Percentiles rank a stretch among this genome's conserved stretches.
phyloP scores from a whole-genome alignment of 495 filamentous ascomycete genomes.

The Penicillium goetzii region DNA sequence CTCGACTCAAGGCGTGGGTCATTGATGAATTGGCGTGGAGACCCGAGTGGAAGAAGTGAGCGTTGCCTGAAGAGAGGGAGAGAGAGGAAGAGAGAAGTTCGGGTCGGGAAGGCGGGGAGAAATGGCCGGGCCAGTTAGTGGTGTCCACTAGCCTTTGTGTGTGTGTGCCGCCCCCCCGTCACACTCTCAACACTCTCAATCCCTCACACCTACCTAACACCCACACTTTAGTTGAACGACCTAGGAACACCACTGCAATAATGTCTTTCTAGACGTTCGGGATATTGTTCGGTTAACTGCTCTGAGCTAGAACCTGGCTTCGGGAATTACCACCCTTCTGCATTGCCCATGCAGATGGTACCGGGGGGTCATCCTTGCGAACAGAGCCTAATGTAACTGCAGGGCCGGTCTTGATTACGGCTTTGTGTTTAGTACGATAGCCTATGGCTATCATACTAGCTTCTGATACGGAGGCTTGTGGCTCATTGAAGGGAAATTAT shows the following conservation, averaged over 20 bases:
- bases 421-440: constrained; percentile 21
- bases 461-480: background rate
- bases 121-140: constrained; percentile 16
- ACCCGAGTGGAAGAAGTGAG: constrained; percentile 14
- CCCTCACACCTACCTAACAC: background rate
- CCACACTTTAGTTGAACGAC: background rate
- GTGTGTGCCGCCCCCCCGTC: constrained; percentile 3
- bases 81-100: constrained; percentile 27
- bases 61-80: constrained; percentile 26
- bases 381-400: constrained; percentile 31
- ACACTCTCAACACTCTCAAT: constrained; percentile 4
- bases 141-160: constrained; percentile 30
- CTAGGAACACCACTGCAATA: background rate
- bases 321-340: background rate
- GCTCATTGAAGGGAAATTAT: background rate
- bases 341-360: constrained; percentile 15
- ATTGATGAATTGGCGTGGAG: constrained; percentile 29
- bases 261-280: background rate
- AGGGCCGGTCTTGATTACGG: constrained; percentile 22
- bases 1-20: constrained; percentile 28
- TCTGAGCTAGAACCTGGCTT: background rate
- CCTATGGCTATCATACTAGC: background rate
- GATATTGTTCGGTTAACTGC: background rate
- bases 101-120: constrained; percentile 40
- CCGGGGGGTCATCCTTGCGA: constrained; percentile 20